These are phyloP conservation scores for Vitis vinifera DNA, from an alignment of 164 flowering plant species.

Conservation along the genomic window DNA sequence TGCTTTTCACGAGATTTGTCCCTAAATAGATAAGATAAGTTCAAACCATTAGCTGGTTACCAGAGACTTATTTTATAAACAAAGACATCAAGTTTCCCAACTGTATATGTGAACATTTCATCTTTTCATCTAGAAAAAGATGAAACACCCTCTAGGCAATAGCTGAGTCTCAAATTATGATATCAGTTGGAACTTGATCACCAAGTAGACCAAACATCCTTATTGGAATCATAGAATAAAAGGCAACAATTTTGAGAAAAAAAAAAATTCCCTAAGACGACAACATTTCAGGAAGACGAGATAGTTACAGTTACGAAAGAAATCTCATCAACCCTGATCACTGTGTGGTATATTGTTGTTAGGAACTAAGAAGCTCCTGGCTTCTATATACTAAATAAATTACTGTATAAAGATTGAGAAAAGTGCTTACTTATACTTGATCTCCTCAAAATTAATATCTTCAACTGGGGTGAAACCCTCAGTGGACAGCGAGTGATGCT, in stretches of 20 bases:
- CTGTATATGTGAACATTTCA: no score
- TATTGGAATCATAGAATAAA: no score
- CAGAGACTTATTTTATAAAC: neutral
- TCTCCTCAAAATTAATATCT: constrained; percentile 62
- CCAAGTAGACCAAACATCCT: no score
- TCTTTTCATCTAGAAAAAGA: no score
- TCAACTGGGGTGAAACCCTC: constrained; percentile 69
- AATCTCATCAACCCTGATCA: no score
- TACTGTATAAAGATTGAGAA: neutral
- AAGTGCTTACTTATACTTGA: constrained; percentile 78
- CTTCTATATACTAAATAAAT: neutral
- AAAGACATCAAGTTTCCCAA: neutral
- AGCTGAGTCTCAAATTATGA: no score
- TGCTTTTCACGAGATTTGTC: constrained; percentile 92
- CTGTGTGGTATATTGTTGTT: neutral
- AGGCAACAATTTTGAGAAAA: no score
- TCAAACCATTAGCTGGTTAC: constrained; percentile 1
- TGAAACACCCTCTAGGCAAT: no score
- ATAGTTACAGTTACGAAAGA: no score
- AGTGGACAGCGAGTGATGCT: constrained; percentile 63
- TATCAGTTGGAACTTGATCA: no score
- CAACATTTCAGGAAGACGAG: no score
- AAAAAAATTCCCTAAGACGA: no score
- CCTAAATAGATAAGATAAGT: constrained; percentile 31
- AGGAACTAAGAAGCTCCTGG: neutral